Evolutionary conservation across 768 basidiomycete species (phyloP), one percentile per base, ranked within the genome.

Genomic region (Auricularia cornea): DNA sequence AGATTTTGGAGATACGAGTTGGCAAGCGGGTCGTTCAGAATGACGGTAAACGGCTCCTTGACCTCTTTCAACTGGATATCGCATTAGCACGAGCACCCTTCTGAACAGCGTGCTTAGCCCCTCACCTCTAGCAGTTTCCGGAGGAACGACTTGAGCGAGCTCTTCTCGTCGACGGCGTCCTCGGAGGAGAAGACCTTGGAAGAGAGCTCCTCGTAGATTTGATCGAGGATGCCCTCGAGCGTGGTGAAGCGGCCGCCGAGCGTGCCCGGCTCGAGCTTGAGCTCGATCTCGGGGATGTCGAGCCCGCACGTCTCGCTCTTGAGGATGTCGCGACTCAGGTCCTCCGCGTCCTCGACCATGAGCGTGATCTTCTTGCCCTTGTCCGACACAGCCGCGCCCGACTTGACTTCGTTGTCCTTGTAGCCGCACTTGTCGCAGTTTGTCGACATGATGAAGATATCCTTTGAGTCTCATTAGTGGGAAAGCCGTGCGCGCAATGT

Each of bases 191-290:
- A 87, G 14, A 89, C 86, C 71, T 98, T 98, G 65, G 89, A 87
- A 31, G 88, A 88, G 11, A 99, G 84, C 72, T 99, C 96, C 65
- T 96, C 94, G 77, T 96, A 94, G 2, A 99, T 83, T 70, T 98
- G 97, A 64, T 91, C 84, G 38, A 99, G 80, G 62, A 98, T 88
- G 26, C 97, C 97, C 74, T 99, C 97, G 26, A 98, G 80, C 0
- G 97, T 99, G 0, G 97, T 99, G 78, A 99, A 99, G 11, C 97
- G 84, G 10, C 97, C 97, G 14, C 97, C 97, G 3, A 99, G 84
- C 0, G 97, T 98, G 3, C 97, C 97, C 20, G 92, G 86, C 51
- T 92, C 88, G 4, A 99, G 84, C 12, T 87, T 84, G 8, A 99
- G 86, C 60, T 98, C 92, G 66, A 98, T 97, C 71, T 99, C 97